Evolutionary conservation across 2,329 filamentous ascomycete genomes (phyloP), one percentile per base, ranked within the genome.

Genomic region (Talaromyces islandicus): DNA sequence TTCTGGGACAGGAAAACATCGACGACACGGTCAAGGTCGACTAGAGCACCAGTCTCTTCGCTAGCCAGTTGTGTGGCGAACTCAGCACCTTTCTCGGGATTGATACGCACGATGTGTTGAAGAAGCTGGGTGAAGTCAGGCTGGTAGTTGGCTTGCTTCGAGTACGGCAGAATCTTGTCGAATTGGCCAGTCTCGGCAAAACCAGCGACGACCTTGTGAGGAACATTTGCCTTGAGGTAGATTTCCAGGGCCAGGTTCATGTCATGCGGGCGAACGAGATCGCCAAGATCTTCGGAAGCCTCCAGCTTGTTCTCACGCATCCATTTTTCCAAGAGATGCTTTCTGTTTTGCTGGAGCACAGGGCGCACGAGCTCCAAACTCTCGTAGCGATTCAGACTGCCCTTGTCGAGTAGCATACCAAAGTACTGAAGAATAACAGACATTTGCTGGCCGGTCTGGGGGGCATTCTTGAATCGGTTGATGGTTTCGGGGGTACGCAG

Each of bases 1-100:
- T 92, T 92, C 76, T 99, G 94, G 10, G 92, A 92, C 77, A 97
- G 89, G 87, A 99, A 99, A 62, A 99, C 92, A 74, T 99, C 94
- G 54, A 97, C 91, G 25, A 97, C 92, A 53, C 93, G 91, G 72
- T 96, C 91, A 60, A 97, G 86, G 68, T 97, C 94, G 66, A 99
- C 88, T 61, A 97, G 80, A 25, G 92, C 88, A 27, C 91, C 92
- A 62, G 88, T 86, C 71, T 96, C 91, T 68, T 94, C 88, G 74
- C 94, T 96, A 50, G 91, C 93, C 63, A 99, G 84, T 64, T 90
- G 86, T n/a, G 89, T 90, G 24, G 94, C 95, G 69, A 99, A 97
- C 71, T 99, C 94, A 0, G 91, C 86, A 64, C 90, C 93, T 81
- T 96, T 96, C 72, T 97, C 93, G 0, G 92, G 89, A 75, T 93